A percentile compares a stretch with the other conserved stretches of the same genome.
Evolutionary conservation across 139 green algal species (phyloP).

Genomic region (Picochlorum sp.): DNA sequence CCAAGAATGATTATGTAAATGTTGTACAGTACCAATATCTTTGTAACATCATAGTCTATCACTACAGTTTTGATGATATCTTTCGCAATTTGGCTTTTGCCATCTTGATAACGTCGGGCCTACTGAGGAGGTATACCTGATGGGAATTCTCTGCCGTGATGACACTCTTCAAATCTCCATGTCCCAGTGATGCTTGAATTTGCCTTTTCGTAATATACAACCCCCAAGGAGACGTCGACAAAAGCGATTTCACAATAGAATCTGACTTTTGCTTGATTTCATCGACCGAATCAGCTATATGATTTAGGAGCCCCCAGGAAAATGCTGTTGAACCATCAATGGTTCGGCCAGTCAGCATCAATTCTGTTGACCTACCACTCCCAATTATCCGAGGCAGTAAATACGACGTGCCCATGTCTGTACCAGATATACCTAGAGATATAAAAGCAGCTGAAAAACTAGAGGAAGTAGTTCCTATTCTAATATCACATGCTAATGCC

Average conservation of each 20-base stretch:
- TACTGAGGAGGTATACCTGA: slow-evolving; percentile 29
- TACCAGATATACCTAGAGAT: slow-evolving; percentile 23
- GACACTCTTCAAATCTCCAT: slow-evolving; percentile 11
- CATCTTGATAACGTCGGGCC: not conserved
- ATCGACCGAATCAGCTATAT: slow-evolving; percentile 1
- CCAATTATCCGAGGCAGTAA: slow-evolving; percentile 21
- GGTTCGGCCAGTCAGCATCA: slow-evolving; percentile 26
- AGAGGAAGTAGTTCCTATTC: slow-evolving; percentile 7
- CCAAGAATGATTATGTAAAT: no score
- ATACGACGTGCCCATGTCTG: slow-evolving; percentile 27
- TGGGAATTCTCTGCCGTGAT: slow-evolving; percentile 19
- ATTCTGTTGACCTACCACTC: slow-evolving; percentile 17
- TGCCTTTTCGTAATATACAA: slow-evolving; percentile 32
- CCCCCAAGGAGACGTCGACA: not conserved
- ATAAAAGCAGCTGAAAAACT: slow-evolving; percentile 25
- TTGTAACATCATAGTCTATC: not conserved
- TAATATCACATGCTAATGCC: slow-evolving; percentile 20
- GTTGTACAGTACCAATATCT: no score
- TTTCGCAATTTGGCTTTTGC: slow-evolving; percentile 5
- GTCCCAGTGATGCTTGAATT: slow-evolving; percentile 14
- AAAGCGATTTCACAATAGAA: slow-evolving; percentile 12
- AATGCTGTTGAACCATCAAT: slow-evolving; percentile 16
- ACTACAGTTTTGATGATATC: not conserved
- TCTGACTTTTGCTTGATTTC: slow-evolving; percentile 5
- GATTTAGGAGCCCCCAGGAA: slow-evolving; percentile 22